phyloP scores from a whole-genome alignment of 441 rosid genomes.

The Erodium texanum region DNA sequence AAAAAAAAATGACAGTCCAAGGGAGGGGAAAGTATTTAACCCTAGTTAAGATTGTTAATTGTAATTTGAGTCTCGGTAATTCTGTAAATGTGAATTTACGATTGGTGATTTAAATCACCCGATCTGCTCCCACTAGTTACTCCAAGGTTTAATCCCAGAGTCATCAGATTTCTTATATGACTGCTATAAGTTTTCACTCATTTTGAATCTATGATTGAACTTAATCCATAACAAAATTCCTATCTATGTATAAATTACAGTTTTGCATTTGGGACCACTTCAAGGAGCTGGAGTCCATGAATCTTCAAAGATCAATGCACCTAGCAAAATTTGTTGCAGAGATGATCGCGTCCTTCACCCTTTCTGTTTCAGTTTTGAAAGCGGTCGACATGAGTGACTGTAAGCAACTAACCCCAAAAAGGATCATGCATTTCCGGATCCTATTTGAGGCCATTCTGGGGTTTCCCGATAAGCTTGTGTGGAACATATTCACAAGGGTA shows the following conservation, averaged over 20 bases:
- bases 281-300: conserved; percentile 64
- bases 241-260: conserved; percentile 31
- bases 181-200: not conserved
- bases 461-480: conserved; percentile 47
- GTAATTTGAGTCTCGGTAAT: too few relatives aligned
- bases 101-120: too few relatives aligned
- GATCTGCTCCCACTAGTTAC: too few relatives aligned
- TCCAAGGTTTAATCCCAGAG: too few relatives aligned
- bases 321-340: conserved; percentile 76
- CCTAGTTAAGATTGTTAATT: not conserved
- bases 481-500: conserved; percentile 66
- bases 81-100: too few relatives aligned
- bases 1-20: too few relatives aligned
- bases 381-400: conserved; percentile 47
- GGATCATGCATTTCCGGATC: conserved; percentile 74
- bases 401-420: conserved; percentile 44
- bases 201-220: not conserved
- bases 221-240: not conserved
- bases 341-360: conserved; percentile 57
- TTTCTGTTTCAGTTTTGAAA: conserved; percentile 66
- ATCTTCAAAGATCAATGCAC: conserved; percentile 69
- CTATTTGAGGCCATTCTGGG: conserved; percentile 63
- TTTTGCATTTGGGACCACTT: conserved; percentile 82
- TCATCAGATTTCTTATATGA: not conserved
- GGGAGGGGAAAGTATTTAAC: not conserved